Base-by-base conservation (phyloP, 179 eudicot species). In the Corrigiola litoralis region DNA sequence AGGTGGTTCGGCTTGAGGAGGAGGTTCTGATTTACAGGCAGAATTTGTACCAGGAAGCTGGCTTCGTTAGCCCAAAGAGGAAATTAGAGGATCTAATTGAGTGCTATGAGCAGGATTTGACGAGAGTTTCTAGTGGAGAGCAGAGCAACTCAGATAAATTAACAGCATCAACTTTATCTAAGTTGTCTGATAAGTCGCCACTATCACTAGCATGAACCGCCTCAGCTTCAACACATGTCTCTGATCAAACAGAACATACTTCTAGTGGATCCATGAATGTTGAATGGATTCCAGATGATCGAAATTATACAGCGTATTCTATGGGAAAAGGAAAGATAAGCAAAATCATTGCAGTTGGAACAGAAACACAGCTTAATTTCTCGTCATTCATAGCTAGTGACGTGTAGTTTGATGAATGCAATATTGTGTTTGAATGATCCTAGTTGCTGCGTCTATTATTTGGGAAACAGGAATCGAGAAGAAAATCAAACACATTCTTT, bases 1-100 rank as follows among this genome's bases (percentile, higher is more conserved):
- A 67, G 73, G 76, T 76, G 32, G 70, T 76, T 18, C 49, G 80
- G 47, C 77, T 72, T 0, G 76, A 76, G 60, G 73, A 72, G 41
- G 70, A 76, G 55, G 73, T 76, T 41, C 70, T 76, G 45, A 68
- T 40, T 28, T 76, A 47, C 44, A 57, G 70, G 38, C 63, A 72
- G 65, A 70, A 61, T 16, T 57, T 76, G 10, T 63, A 67, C 76
- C 70, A 67, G 47, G 80, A 76, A 50, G 67, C 77, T 2, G 27
- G 41, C 36, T 76, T 67, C 47, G 53, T 63, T 31, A 62, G 51
- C 57, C 67, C 80, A 21, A 72, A 76, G 55, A 57, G 65, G 57
- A 76, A 67, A 33, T 31, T 56, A 49, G 73, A 72, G 41, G 36
- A 29, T 38, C 72, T 62, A 32, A 10, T 33, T 37, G 67, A 70